Evolutionary conservation across 2,329 filamentous ascomycete species (phyloP).

Genomic region (Aspergillus ochraceoroseus): DNA sequence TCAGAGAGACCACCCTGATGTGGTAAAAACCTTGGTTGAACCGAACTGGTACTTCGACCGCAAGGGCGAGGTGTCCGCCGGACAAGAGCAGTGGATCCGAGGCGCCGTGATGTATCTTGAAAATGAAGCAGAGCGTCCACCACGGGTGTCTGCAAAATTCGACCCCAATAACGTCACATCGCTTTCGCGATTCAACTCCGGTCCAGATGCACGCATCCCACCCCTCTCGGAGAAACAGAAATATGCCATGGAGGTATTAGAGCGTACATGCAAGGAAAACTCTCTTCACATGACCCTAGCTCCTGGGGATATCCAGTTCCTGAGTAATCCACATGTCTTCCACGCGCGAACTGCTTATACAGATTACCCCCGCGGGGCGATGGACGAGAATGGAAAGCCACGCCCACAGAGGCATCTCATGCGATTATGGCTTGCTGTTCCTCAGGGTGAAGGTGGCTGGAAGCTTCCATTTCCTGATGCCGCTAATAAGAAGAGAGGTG

Average conservation of each 20-base stretch:
- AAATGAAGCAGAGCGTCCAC: slow-evolving; percentile 48
- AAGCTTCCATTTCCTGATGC: slow-evolving; percentile 25
- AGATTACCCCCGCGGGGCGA: slow-evolving; percentile 23
- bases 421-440: slow-evolving; percentile 27
- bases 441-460: slow-evolving; percentile 28
- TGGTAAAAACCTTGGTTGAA: slow-evolving; percentile 67
- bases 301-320: slow-evolving; percentile 29
- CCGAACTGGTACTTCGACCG: slow-evolving; percentile 91
- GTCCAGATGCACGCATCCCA: slow-evolving; percentile 26
- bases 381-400: slow-evolving; percentile 22
- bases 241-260: slow-evolving; percentile 25
- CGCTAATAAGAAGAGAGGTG: slow-evolving; percentile 27
- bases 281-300: slow-evolving; percentile 27
- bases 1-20: slow-evolving; percentile 68
- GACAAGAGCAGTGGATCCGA: slow-evolving; percentile 69
- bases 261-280: slow-evolving; percentile 24
- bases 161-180: slow-evolving; percentile 74
- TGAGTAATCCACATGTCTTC: slow-evolving; percentile 28
- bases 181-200: slow-evolving; percentile 63
- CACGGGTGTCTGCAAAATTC: slow-evolving; percentile 68
- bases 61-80: slow-evolving; percentile 73
- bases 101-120: slow-evolving; percentile 73
- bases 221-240: slow-evolving; percentile 26
- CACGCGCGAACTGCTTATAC: slow-evolving; percentile 29
- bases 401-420: slow-evolving; percentile 26